These are phyloP conservation scores for Neonothopanus nambi DNA, from an alignment of 1,284 basidiomycete species.

Conservation along the genomic window DNA sequence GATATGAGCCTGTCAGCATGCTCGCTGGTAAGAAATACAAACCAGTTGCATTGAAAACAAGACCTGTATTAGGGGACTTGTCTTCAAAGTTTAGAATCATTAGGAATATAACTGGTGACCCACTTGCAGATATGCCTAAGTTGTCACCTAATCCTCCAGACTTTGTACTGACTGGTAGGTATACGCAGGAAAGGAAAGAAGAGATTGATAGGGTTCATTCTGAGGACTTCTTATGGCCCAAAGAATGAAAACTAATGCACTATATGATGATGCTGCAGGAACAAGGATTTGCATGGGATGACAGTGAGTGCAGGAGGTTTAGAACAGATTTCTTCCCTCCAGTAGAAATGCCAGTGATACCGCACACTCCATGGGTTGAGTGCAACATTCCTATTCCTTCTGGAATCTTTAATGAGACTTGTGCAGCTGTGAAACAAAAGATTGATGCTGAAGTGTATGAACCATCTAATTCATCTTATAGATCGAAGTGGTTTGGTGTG, in stretches of 20 bases:
- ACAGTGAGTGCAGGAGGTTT: slow-evolving; percentile 33
- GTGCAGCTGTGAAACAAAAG: slow-evolving; percentile 29
- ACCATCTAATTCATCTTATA: too few species aligned
- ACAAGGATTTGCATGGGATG: slow-evolving; percentile 32
- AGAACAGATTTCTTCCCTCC: slow-evolving; percentile 35
- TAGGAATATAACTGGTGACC: slow-evolving; percentile 34
- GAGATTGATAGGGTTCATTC: slow-evolving; percentile 25
- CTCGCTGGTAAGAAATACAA: slow-evolving; percentile 35
- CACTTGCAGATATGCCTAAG: slow-evolving; percentile 28
- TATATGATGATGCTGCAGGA: slow-evolving; percentile 28
- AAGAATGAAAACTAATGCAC: slow-evolving; percentile 31
- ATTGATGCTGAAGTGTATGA: slow-evolving; percentile 15
- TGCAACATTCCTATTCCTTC: slow-evolving; percentile 41
- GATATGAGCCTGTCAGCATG: neutral
- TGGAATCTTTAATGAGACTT: slow-evolving; percentile 34
- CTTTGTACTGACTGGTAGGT: slow-evolving; percentile 30
- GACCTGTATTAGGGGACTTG: slow-evolving; percentile 27
- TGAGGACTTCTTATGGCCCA: slow-evolving; percentile 30
- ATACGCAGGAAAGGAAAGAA: slow-evolving; percentile 31
- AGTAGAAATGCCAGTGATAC: slow-evolving; percentile 31
- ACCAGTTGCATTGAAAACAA: slow-evolving; percentile 31
- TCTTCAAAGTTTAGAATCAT: slow-evolving; percentile 33
- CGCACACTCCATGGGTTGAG: slow-evolving; percentile 35
- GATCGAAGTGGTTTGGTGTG: slow-evolving; percentile 21
- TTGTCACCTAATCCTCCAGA: slow-evolving; percentile 26